Evolutionary conservation across 805 yeast genomes (phyloP).

Genomic region (Candida pseudofarinosa): DNA sequence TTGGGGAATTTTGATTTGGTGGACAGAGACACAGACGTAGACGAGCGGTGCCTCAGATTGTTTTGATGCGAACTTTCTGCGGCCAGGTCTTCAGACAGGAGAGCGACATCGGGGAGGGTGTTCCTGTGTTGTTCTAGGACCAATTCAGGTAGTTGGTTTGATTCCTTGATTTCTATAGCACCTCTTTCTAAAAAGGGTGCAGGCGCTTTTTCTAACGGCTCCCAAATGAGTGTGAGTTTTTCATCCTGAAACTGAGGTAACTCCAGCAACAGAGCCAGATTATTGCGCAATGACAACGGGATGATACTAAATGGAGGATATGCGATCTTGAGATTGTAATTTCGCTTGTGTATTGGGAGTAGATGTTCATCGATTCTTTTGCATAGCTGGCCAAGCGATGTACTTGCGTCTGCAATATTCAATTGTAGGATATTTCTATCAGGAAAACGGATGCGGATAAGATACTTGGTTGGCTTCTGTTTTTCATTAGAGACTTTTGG

Average conservation of each 20-base stretch:
- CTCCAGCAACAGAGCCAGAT: constrained; percentile 21
- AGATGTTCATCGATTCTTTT: constrained; percentile 33
- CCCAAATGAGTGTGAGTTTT: constrained; percentile 35
- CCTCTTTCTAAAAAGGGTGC: constrained; percentile 18
- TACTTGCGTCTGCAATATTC: constrained; percentile 21
- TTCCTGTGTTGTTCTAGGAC: constrained; percentile 29
- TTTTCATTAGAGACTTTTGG: constrained; percentile 3
- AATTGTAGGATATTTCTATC: constrained; percentile 34
- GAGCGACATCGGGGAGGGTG: constrained; percentile 23
- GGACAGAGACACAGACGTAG: neutral
- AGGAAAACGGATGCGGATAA: constrained; percentile 36
- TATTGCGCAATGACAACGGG: constrained; percentile 22
- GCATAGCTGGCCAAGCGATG: constrained; percentile 33
- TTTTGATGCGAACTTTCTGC: neutral
- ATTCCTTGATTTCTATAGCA: constrained; percentile 15
- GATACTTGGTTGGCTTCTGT: constrained; percentile 21
- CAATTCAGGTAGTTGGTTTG: constrained; percentile 33
- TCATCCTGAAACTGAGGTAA: constrained; percentile 29
- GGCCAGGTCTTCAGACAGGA: too few species aligned
- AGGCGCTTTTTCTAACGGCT: constrained; percentile 9
- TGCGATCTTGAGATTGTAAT: constrained; percentile 30
- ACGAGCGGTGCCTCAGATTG: neutral
- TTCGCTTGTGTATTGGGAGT: constrained; percentile 21
- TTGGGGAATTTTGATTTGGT: constrained; percentile 14
- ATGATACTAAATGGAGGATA: constrained; percentile 36